A percentile compares a stretch with the other conserved stretches of the same genome.
Evolutionary conservation across 1,139 yeast species (phyloP).

Genomic region (Blastobotrys raffinosifermentans): DNA sequence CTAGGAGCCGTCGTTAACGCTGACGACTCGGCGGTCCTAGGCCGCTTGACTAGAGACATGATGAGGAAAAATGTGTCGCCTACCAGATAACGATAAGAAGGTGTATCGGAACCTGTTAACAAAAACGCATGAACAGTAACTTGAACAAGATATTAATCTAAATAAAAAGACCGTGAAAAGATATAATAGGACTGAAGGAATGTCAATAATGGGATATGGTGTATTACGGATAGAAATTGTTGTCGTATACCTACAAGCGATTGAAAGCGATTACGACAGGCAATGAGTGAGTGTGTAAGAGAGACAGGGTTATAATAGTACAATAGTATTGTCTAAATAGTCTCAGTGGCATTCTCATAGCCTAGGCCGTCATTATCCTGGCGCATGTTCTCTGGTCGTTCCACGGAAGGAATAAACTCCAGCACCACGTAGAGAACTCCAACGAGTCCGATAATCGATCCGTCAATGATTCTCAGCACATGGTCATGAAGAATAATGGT

Average conservation of each 20-base stretch:
- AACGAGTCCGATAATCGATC: slow-evolving; percentile 47
- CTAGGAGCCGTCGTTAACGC: background rate
- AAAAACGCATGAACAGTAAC: too few species aligned
- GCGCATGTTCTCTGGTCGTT: slow-evolving; percentile 68
- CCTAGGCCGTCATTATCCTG: slow-evolving; percentile 20
- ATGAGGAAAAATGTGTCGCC: too few species aligned
- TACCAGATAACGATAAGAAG: too few species aligned
- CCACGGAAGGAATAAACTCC: slow-evolving; percentile 65
- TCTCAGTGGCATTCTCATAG: slow-evolving; percentile 29
- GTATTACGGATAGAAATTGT: too few species aligned
- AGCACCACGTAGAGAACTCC: slow-evolving; percentile 57
- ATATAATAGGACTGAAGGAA: too few species aligned
- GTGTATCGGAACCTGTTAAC: too few species aligned
- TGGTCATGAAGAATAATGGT: slow-evolving; percentile 57
- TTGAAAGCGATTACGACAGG: too few species aligned
- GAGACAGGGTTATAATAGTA: slow-evolving; percentile 11
- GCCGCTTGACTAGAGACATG: slow-evolving; percentile 15
- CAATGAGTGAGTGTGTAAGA: background rate
- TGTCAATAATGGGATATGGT: too few species aligned
- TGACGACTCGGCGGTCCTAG: slow-evolving; percentile 11
- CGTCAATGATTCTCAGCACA: slow-evolving; percentile 49
- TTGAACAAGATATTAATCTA: too few species aligned
- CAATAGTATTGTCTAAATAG: slow-evolving; percentile 23
- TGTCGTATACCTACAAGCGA: too few species aligned
- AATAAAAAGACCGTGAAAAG: too few species aligned